phyloP scores from a whole-genome alignment of 2,329 filamentous ascomycete species.

The Fusarium gaditjirri region DNA sequence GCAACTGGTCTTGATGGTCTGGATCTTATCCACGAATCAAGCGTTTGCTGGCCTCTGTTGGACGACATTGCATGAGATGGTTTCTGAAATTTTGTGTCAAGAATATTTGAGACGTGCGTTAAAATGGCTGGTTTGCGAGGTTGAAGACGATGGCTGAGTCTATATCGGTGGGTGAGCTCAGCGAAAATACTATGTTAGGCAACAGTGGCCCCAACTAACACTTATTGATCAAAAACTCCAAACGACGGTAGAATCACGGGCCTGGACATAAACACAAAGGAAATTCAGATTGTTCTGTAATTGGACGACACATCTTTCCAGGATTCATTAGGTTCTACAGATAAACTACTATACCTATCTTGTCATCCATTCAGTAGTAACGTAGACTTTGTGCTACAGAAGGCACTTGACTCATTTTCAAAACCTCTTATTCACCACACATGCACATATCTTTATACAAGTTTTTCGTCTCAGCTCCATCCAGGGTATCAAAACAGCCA shows the following conservation, averaged over 20 bases:
- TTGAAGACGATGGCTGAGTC: not conserved
- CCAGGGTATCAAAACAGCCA: slow-evolving; percentile 33
- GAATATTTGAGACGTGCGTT: not conserved
- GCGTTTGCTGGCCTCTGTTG: slow-evolving; percentile 38
- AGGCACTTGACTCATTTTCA: not conserved
- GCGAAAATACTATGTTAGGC: slow-evolving; percentile 22
- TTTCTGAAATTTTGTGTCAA: not conserved
- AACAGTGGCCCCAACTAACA: slow-evolving; percentile 20
- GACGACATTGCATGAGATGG: slow-evolving; percentile 8
- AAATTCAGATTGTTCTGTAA: not conserved
- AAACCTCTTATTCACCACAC: not conserved
- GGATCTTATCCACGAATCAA: slow-evolving; percentile 44
- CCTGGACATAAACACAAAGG: not conserved
- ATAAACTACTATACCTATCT: not conserved
- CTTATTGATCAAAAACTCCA: slow-evolving; percentile 3
- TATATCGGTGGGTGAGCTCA: slow-evolving; percentile 9
- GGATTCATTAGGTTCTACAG: not conserved
- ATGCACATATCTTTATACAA: slow-evolving; percentile 7
- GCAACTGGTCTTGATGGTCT: slow-evolving; percentile 14
- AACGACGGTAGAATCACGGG: not conserved
- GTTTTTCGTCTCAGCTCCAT: slow-evolving; percentile 4
- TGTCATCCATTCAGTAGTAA: not conserved
- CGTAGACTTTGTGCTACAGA: not conserved
- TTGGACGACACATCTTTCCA: not conserved
- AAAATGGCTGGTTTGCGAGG: not conserved